Base-by-base conservation (phyloP, 1,139 yeast species). In the Scheffersomyces illinoinensis region DNA sequence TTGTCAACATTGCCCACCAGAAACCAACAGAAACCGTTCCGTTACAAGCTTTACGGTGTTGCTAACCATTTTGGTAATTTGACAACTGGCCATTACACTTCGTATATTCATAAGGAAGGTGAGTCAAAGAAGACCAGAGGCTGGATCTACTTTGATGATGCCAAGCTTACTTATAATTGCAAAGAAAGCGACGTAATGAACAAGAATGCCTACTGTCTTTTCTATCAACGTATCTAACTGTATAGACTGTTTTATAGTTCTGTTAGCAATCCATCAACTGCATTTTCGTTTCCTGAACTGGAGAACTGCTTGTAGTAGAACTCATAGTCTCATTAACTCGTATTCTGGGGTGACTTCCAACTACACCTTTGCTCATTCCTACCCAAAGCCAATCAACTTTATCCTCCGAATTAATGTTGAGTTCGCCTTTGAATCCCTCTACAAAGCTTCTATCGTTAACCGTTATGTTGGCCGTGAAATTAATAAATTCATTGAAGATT, bases 11-110 rank as follows among this genome's bases (percentile, higher is more conserved):
- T 90, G 53, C 96, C 97, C 0, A 68, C 79, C 0, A 78, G 97
- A 63, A 93, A 91, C 24, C 98, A 93, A 73, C 71, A 73, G 0
- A 89, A 96, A 0, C 97, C 97, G 2, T 93, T 90, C 72, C 77
- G 83, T 47, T 95, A 93, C 72, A 86, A 85, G 64, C 75, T 95
- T 48, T 91, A 88, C 66, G 97, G 90, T 0, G 97, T 93, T 46
- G 95, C 93, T n/a, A 90, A 91, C 66, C 99, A 95, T 73, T 84
- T 80, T 62, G 98, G 99, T 2, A 76, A 79, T 39, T 78, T 93
- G 54, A 85, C 89, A 54, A 92, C 97, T 2, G 98, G 99, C 0
- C 99, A 95, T 74, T 95, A 95, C 72, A 95, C 98, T 0, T 82
- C 97, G 0, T 90, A 87, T 68, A 96, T 92, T 2, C 78, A 87